These are phyloP conservation scores for Hanseniaspora vineae DNA, from an alignment of 805 yeast genomes.

Conservation along the genomic window DNA sequence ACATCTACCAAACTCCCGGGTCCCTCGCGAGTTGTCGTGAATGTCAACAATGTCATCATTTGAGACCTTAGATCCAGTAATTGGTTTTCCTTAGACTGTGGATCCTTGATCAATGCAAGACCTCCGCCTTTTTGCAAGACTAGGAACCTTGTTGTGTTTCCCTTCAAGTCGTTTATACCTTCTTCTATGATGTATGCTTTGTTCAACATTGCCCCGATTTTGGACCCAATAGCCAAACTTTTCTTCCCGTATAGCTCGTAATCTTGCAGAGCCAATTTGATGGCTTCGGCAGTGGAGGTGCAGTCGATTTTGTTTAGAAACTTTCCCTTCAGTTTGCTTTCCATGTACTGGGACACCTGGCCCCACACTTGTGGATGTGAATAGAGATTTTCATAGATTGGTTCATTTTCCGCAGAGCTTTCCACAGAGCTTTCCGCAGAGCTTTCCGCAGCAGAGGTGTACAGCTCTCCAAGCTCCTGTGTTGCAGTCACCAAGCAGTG, in stretches of 20 bases:
- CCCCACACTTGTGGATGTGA: conserved; percentile 99
- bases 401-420: no score
- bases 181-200: conserved; percentile 39
- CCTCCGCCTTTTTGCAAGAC: conserved; percentile 36
- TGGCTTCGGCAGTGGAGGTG: conserved; percentile 78
- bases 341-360: conserved; percentile 55
- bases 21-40: conserved; percentile 48
- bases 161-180: conserved; percentile 57
- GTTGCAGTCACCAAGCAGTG: conserved; percentile 46
- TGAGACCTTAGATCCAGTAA: background rate
- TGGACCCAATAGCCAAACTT: conserved; percentile 63
- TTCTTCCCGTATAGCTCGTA: conserved; percentile 20
- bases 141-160: conserved; percentile 79
- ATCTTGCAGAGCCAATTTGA: conserved; percentile 39
- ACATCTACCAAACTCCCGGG: conserved; percentile 69
- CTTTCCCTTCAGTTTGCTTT: conserved; percentile 17
- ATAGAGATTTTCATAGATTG: conserved; percentile 41
- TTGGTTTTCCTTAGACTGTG: background rate
- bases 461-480: background rate
- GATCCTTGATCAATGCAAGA: conserved; percentile 6
- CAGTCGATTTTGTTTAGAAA: conserved; percentile 42
- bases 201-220: conserved; percentile 49
- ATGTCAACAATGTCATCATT: conserved; percentile 43
- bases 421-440: no score
- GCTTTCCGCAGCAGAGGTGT: no score